These are phyloP conservation scores for Verticillium nubilum DNA, from an alignment of 2,329 filamentous ascomycete genomes.

Conservation along the genomic window DNA sequence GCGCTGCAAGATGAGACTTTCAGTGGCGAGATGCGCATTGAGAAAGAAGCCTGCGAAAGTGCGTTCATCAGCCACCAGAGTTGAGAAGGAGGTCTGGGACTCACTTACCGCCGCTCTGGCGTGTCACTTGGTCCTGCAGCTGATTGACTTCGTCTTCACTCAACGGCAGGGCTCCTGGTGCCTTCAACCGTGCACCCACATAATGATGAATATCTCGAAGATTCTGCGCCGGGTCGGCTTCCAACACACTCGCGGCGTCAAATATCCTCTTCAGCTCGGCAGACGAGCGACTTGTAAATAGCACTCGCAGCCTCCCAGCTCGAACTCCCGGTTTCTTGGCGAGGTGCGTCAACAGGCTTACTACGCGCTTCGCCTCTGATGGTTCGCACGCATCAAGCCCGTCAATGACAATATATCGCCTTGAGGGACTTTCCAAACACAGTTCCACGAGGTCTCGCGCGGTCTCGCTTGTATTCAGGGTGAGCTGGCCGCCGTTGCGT, in stretches of 20 bases:
- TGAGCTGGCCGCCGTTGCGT: slow-evolving; percentile 15
- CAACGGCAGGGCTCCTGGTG: background rate
- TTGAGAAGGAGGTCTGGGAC: background rate
- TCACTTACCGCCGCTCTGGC: slow-evolving; percentile 7
- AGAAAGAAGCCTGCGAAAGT: slow-evolving; percentile 23
- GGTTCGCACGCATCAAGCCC: slow-evolving; percentile 35
- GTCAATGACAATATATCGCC: slow-evolving; percentile 35
- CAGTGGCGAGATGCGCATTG: slow-evolving; percentile 22
- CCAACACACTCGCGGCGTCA: slow-evolving; percentile 22
- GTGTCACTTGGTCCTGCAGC: slow-evolving; percentile 5
- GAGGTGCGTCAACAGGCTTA: background rate
- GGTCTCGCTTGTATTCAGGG: slow-evolving; percentile 15
- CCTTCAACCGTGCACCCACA: background rate
- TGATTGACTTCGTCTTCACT: background rate
- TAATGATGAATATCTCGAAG: slow-evolving; percentile 5
- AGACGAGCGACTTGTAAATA: slow-evolving; percentile 25
- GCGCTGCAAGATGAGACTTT: slow-evolving; percentile 18
- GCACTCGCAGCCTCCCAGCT: slow-evolving; percentile 18
- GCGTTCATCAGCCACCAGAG: background rate
- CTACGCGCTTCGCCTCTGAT: background rate
- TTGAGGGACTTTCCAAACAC: slow-evolving; percentile 18
- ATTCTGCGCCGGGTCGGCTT: slow-evolving; percentile 14
- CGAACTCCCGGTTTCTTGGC: background rate
- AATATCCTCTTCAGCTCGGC: slow-evolving; percentile 19
- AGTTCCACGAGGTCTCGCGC: slow-evolving; percentile 24